Evolutionary conservation across 140 eudicot genomes (phyloP), one percentile per base, ranked within the genome.

Genomic region (Stevia rebaudiana): DNA sequence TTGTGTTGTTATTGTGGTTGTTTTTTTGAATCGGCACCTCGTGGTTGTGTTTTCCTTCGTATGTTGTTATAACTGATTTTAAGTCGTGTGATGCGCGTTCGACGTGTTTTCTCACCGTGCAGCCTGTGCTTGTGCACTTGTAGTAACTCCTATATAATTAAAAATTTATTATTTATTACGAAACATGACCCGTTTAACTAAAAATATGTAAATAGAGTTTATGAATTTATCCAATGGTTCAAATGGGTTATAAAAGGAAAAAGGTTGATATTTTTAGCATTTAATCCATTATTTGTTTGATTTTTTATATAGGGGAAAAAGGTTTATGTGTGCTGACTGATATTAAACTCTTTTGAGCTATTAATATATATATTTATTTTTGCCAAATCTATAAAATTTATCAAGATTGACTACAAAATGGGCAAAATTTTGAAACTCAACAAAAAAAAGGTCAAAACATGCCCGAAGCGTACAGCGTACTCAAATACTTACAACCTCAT

Each of bases 11-110:
- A 47, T 53, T 72, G 10, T 85, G 90, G 65, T 80, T 81, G 74
- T 90, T 89, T 70, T 78, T 89, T 1, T 90, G 97, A 16, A 88
- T 95, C 2, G 95, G 97, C 51, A 89, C 97, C 28, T 89, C 95
- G n/a, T 89, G 97, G 66, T 89, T 89, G 84, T 89, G 97, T 47
- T 89, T 89, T 19, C 97, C 97, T 73, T 89, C 97, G 13, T 89
- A 89, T 3, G 97, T 85, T 10, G 97, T 89, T 77, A 89, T 89
- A 28, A 89, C 97, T 9, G 97, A 89, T 61, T 83, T 89, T 18
- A 85, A 73, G 74, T 89, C 97, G 52, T 85, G 95, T 12, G 91
- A 85, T 46, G 97, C 97, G 74, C 97, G 66, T 69, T 89, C 97
- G 11, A 89, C 97, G 3, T 89, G 97, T 69, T 89, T 89, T 54